Evolutionary conservation across 1,284 basidiomycete genomes (phyloP), one percentile per base, ranked within the genome.

Genomic region (Rhodotorula mucilaginosa): DNA sequence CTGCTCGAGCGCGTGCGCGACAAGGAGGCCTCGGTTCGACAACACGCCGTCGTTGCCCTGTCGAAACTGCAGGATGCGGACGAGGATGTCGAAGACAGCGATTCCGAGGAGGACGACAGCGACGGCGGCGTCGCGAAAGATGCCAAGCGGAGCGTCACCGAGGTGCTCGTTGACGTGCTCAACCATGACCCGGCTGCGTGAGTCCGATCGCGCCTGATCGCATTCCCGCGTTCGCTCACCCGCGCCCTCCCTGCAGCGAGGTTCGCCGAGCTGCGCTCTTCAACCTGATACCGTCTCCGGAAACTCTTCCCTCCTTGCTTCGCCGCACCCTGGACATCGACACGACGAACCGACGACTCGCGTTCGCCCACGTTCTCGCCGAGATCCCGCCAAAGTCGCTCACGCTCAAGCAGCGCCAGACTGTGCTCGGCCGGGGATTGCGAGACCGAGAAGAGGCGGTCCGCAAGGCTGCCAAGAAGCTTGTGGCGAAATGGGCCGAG

Each of bases 401-500:
- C 48, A 87, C 86, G 0, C 89, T 92, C 31, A 84, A 87, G 0
- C 91, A 94, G 80, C 86, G 93, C 31, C 91, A 93, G 78, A 83
- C 88, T 66, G 84, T 92, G 31, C 87, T 94, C 21, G 87, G 88
- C 58, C 88, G 90, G 74, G 95, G 95, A 0, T 84, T 97, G 5
- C 90, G 92, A 0, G 96, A 97, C 81, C 85, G 95, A 61, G 94
- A 97, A 75, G 86, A 88, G 0, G 84, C 82, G n/a, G 94, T 98
- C 8, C 85, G 90, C 54, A 86, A 88, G 34, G 92, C 93, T 0
- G 89, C 91, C 0, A 89, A 87, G 4, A 89, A 88, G 62, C 85
- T 96, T 70, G 83, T 94, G n/a, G 86, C 86, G 0, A 84, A 84
- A 13, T 95, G 92, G 92, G 87, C 65, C 3, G 74, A 70, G 26